A percentile compares a stretch with the other conserved stretches of the same genome.
These are phyloP conservation scores for Trametes versicolor DNA, from an alignment of 1,284 basidiomycete species.

Conservation along the genomic window DNA sequence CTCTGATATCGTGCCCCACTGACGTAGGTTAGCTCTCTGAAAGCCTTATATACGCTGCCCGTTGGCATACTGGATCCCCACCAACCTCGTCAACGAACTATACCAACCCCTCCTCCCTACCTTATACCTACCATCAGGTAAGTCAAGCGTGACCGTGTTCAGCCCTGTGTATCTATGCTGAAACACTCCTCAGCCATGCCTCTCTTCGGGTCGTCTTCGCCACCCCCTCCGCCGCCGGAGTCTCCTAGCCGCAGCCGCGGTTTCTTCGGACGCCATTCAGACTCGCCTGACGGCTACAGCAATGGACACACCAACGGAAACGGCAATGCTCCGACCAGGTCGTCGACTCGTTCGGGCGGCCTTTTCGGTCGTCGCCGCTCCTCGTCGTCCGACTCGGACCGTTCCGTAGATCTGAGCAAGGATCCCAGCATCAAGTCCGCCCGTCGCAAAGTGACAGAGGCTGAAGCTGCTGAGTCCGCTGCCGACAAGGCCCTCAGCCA, in stretches of 20 bases:
- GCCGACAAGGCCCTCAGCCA: constrained; percentile 62
- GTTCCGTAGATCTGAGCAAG: constrained; percentile 40
- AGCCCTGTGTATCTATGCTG: background rate
- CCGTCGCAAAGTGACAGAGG: constrained; percentile 61
- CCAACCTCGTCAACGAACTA: constrained; percentile 3
- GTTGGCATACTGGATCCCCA: constrained; percentile 2
- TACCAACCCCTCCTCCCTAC: background rate
- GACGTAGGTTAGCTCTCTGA: constrained; percentile 33
- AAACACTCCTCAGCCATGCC: constrained; percentile 30
- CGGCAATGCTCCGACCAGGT: constrained; percentile 18
- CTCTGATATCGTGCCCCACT: constrained; percentile 27
- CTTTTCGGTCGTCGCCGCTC: constrained; percentile 44
- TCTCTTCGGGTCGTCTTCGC: constrained; percentile 32
- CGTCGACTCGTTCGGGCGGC: constrained; percentile 34
- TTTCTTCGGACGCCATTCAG: constrained; percentile 35
- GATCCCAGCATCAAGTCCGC: constrained; percentile 63
- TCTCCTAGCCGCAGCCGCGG: constrained; percentile 30
- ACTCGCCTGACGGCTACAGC: constrained; percentile 27
- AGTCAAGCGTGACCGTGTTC: background rate
- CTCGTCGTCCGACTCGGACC: constrained; percentile 35
- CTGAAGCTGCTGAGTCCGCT: constrained; percentile 62
- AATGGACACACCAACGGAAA: constrained; percentile 16
- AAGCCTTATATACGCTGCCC: constrained; percentile 21
- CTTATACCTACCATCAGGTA: background rate
- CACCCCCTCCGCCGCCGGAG: constrained; percentile 33